Conservation (phyloP, 1,284 basidiomycete genomes). For the Wallemia hederae region DNA sequence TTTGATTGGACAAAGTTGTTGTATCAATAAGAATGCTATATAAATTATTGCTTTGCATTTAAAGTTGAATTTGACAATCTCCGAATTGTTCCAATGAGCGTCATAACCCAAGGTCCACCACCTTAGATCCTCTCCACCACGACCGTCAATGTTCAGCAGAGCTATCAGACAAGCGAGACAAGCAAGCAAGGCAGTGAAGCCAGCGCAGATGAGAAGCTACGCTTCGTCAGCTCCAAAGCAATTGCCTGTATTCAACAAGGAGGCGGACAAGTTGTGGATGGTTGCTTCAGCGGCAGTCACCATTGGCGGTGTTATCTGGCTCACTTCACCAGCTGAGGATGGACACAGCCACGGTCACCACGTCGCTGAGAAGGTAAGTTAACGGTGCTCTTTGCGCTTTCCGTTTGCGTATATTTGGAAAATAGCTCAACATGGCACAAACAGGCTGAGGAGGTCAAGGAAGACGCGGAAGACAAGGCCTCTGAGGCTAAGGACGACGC, state of each 20-base stretch:
- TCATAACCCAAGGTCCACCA: too few relatives aligned
- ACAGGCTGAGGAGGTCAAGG: too few relatives aligned
- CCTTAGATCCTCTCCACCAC: too few relatives aligned
- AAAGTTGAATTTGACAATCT: too few relatives aligned
- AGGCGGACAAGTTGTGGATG: not conserved
- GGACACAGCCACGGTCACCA: not conserved
- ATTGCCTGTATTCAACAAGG: not conserved
- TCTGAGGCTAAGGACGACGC: too few relatives aligned
- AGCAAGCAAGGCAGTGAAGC: too few relatives aligned
- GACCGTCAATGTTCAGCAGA: too few relatives aligned
- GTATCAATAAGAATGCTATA: not conserved
- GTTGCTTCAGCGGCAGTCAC: not conserved
- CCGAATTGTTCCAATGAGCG: too few relatives aligned
- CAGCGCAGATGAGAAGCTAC: not conserved
- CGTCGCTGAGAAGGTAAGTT: not conserved
- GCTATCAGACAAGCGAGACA: too few relatives aligned
- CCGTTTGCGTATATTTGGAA: not conserved
- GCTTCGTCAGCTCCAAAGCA: not conserved
- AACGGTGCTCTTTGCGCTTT: not conserved
- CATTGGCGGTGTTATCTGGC: not conserved
- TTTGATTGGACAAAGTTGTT: constrained; percentile 17
- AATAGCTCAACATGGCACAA: too few relatives aligned
- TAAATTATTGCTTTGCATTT: not conserved
- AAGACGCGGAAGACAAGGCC: too few relatives aligned
- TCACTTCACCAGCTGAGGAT: not conserved